These are phyloP conservation scores for Metschnikowia arizonensis DNA, from an alignment of 805 yeast species.

Conservation along the genomic window DNA sequence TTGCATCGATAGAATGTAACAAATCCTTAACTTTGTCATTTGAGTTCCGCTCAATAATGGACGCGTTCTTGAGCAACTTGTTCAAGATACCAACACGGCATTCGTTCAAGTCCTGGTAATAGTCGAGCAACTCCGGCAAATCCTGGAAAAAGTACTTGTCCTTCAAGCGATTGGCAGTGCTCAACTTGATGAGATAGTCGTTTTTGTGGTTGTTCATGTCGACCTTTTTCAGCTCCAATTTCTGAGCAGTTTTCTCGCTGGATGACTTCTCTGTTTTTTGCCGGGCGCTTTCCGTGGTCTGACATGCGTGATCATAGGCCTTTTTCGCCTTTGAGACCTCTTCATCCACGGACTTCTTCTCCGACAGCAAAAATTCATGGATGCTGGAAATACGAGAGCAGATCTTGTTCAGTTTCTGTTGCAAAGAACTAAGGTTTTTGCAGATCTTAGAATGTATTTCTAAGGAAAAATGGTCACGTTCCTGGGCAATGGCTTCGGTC, in stretches of 20 bases:
- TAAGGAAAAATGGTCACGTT: constrained; percentile 52
- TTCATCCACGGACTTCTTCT: constrained; percentile 47
- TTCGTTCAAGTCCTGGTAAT: constrained; percentile 80
- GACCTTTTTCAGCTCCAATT: constrained; percentile 55
- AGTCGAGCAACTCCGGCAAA: constrained; percentile 83
- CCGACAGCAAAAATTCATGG: constrained; percentile 51
- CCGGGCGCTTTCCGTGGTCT: constrained; percentile 74
- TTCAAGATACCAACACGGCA: constrained; percentile 69
- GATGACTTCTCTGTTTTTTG: constrained; percentile 60
- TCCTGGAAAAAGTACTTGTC: constrained; percentile 93
- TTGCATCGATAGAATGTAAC: constrained; percentile 48
- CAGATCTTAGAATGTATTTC: constrained; percentile 60
- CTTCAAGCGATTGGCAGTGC: constrained; percentile 82
- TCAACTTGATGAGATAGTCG: constrained; percentile 72
- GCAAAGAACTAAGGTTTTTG: constrained; percentile 55
- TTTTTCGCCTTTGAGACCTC: constrained; percentile 64
- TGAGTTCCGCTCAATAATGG: constrained; percentile 51
- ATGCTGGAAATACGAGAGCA: constrained; percentile 54
- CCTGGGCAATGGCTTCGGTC: constrained; percentile 74
- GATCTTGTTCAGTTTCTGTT: constrained; percentile 49
- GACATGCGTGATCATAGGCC: constrained; percentile 77
- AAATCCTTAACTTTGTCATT: constrained; percentile 46
- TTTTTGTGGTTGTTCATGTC: constrained; percentile 92
- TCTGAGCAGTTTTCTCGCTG: constrained; percentile 48
- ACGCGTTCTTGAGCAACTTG: constrained; percentile 59